phyloP scores from a whole-genome alignment of 2,329 filamentous ascomycete species.

The Apiospora aurea region DNA sequence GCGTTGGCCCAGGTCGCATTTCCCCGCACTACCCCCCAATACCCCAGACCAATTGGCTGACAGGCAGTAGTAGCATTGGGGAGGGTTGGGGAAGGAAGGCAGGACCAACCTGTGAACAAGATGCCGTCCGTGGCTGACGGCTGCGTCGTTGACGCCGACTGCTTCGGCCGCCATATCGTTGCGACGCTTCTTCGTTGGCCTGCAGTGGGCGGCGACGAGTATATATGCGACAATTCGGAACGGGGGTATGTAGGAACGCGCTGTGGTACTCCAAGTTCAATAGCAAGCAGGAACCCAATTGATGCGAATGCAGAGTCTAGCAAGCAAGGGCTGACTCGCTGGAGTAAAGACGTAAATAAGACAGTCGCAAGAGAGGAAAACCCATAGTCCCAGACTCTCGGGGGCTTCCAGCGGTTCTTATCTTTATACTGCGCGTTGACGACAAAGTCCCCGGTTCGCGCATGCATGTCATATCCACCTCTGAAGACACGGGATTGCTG shows the following conservation, averaged over 20 bases:
- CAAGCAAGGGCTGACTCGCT: not conserved
- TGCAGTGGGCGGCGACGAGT: not conserved
- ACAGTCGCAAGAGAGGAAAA: not conserved
- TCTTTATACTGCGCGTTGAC: conserved; percentile 4
- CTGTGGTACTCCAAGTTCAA: not conserved
- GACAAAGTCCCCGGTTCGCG: not conserved
- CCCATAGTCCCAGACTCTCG: not conserved
- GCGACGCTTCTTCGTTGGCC: not conserved
- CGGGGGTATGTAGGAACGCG: not conserved
- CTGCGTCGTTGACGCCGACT: conserved; percentile 3
- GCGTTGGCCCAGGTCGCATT: not conserved
- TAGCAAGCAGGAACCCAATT: not conserved
- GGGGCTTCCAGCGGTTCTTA: not conserved
- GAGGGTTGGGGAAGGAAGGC: not conserved
- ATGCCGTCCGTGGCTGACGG: not conserved
- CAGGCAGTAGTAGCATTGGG: not conserved
- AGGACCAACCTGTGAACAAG: conserved; percentile 20
- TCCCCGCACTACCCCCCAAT: conserved; percentile 7
- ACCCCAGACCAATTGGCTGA: not conserved
- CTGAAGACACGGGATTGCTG: not conserved
- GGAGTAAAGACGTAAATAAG: not conserved
- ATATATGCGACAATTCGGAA: not conserved
- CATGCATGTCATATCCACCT: conserved; percentile 1
- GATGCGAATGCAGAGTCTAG: not conserved
- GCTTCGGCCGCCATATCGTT: not conserved